Conservation (phyloP, 108 stramenopile genomes). For the Chaetoceros tenuissimus region DNA sequence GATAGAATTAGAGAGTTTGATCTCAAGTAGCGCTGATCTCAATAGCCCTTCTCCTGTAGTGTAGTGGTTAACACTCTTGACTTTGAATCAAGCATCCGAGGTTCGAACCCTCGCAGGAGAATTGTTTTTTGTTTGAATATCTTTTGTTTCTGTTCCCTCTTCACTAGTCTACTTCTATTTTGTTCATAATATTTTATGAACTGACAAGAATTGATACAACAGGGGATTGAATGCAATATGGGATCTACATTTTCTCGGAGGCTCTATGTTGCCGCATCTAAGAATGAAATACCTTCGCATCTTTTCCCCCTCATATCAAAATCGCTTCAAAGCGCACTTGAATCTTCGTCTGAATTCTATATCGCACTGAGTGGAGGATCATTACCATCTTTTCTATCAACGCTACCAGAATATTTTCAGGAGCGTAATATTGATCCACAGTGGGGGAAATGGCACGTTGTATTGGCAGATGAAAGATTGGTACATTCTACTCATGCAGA, state of each 20-base stretch:
- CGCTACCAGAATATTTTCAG: constrained; percentile 31
- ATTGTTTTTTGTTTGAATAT: constrained; percentile 21
- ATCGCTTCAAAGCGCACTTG: constrained; percentile 15
- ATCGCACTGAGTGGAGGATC: constrained; percentile 92
- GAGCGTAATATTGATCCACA: constrained; percentile 34
- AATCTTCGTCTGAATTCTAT: constrained; percentile 28
- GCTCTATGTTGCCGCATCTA: not conserved
- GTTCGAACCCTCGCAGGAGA: constrained; percentile 67
- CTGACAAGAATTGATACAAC: too few species aligned
- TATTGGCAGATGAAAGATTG: constrained; percentile 93
- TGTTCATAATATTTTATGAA: too few species aligned
- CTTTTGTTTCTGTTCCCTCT: too few species aligned
- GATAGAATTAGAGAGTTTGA: too few species aligned
- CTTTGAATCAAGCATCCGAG: constrained; percentile 76
- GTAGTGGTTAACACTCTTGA: constrained; percentile 82
- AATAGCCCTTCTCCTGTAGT: constrained; percentile 77
- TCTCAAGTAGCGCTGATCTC: too few species aligned
- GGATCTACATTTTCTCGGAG: too few species aligned
- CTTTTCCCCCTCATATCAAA: not conserved
- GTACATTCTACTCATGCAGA: constrained; percentile 68
- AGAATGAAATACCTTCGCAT: not conserved
- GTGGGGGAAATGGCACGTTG: constrained; percentile 72
- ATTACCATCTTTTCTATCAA: constrained; percentile 58
- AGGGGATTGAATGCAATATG: too few species aligned
- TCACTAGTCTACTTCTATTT: too few species aligned